Evolutionary conservation across 371 early-diverging fungal genomes (phyloP).

Genomic region (Enterospora canceri): DNA sequence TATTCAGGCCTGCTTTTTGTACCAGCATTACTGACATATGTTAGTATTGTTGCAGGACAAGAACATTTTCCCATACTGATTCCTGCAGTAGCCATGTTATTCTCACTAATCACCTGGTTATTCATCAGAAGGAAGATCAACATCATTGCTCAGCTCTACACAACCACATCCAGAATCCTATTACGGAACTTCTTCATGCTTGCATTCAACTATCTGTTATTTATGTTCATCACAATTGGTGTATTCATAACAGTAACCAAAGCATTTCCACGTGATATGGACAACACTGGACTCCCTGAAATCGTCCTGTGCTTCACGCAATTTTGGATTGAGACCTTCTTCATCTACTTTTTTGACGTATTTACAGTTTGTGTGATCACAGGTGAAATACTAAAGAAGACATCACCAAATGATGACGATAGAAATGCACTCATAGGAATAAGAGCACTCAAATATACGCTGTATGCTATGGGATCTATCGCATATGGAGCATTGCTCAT

Average conservation of each 20-base stretch:
- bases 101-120: not conserved
- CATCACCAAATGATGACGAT: not conserved
- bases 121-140: not conserved
- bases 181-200: not conserved
- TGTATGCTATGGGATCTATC: slow-evolving; percentile 9
- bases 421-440: no score
- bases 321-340: not conserved
- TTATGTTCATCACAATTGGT: not conserved
- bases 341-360: not conserved
- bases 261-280: no score
- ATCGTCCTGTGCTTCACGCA: not conserved
- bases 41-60: not conserved
- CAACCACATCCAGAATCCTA: not conserved
- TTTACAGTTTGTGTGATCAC: not conserved
- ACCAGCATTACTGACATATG: not conserved
- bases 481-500: slow-evolving; percentile 7
- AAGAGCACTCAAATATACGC: not conserved
- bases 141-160: not conserved
- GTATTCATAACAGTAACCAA: no score
- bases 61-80: no score
- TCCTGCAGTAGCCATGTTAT: not conserved
- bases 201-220: no score
- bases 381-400: not conserved
- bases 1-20: not conserved
- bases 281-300: not conserved